Percentiles rank a stretch among this genome's conserved stretches.
phyloP scores from a whole-genome alignment of 1,284 basidiomycete species.

The Testicularia cyperi region DNA sequence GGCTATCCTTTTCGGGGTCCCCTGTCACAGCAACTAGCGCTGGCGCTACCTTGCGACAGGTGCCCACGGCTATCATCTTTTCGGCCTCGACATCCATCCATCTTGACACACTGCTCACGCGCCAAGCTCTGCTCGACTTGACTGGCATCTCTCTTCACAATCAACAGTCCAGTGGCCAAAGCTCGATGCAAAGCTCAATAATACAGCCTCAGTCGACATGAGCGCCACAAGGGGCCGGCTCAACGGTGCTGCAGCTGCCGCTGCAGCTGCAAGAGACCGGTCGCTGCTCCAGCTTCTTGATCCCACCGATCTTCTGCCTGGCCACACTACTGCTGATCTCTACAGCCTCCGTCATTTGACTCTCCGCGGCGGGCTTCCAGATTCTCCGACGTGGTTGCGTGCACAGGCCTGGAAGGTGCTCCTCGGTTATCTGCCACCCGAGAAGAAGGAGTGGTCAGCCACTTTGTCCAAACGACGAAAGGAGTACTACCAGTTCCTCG shows the following conservation, averaged over 20 bases:
- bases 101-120: no score
- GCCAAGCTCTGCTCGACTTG: no score
- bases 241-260: slow-evolving; percentile 6
- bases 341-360: slow-evolving; percentile 51
- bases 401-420: slow-evolving; percentile 57
- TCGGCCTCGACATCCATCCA: no score
- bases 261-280: slow-evolving; percentile 11
- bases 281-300: slow-evolving; percentile 45
- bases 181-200: no score
- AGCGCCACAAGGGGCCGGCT: slow-evolving; percentile 14
- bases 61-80: no score
- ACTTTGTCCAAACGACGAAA: slow-evolving; percentile 36
- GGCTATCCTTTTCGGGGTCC: no score
- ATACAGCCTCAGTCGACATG: no score
- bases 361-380: slow-evolving; percentile 36
- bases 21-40: no score
- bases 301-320: slow-evolving; percentile 45
- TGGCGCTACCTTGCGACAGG: no score
- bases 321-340: slow-evolving; percentile 44
- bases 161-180: no score
- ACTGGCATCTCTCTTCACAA: no score
- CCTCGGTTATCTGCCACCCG: slow-evolving; percentile 49
- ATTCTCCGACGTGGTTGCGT: slow-evolving; percentile 48
- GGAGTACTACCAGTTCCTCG: slow-evolving; percentile 54
- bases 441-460: slow-evolving; percentile 49